Conservation (phyloP, 2,329 filamentous ascomycete genomes). For the Didymella lethalis region DNA sequence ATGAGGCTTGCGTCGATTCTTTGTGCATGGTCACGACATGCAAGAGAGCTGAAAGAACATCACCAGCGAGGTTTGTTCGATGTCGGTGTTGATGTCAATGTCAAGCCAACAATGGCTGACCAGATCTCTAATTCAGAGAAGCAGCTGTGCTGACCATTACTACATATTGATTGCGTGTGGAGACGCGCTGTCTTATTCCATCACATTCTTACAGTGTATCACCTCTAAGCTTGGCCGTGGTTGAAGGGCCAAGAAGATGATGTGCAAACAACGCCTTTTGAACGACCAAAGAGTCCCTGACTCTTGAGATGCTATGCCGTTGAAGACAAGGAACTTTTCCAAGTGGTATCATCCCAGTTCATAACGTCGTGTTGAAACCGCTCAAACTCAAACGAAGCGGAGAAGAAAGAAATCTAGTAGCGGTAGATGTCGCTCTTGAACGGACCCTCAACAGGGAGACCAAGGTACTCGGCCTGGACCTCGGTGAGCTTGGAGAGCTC, state of each 20-base stretch:
- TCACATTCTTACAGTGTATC: slow-evolving; percentile 44
- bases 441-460: slow-evolving; percentile 83
- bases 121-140: slow-evolving; percentile 26
- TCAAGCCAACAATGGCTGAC: slow-evolving; percentile 21
- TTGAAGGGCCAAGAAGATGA: slow-evolving; percentile 51
- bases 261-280: slow-evolving; percentile 50
- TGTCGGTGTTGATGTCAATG: slow-evolving; percentile 12
- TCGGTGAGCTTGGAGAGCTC: slow-evolving; percentile 87
- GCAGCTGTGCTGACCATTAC: slow-evolving; percentile 25
- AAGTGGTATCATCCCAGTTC: slow-evolving; percentile 64
- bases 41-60: not conserved
- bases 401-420: slow-evolving; percentile 50
- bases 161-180: slow-evolving; percentile 31
- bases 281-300: slow-evolving; percentile 42
- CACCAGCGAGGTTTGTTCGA: not conserved
- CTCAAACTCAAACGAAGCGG: slow-evolving; percentile 30
- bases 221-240: slow-evolving; percentile 44
- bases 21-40: not conserved
- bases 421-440: slow-evolving; percentile 93
- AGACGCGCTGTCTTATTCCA: slow-evolving; percentile 28
- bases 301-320: slow-evolving; percentile 61
- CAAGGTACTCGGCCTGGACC: slow-evolving; percentile 94
- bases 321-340: slow-evolving; percentile 67
- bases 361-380: slow-evolving; percentile 66
- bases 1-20: slow-evolving; percentile 16